These are phyloP conservation scores for Neoarthrinium moseri DNA, from an alignment of 2,329 filamentous ascomycete genomes.

Conservation along the genomic window DNA sequence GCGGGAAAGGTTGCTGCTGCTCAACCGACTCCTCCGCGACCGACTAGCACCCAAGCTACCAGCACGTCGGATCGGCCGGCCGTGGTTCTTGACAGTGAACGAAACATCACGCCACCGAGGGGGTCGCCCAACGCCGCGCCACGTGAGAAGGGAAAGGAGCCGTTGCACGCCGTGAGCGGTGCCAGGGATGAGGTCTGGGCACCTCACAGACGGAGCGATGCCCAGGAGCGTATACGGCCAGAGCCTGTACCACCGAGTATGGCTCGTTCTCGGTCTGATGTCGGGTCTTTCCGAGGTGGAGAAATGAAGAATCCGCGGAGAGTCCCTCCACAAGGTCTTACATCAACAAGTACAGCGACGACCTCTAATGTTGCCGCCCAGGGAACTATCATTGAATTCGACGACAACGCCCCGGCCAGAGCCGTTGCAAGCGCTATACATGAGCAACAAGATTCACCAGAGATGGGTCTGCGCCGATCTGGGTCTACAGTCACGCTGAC, in stretches of 20 bases:
- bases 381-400: constrained; percentile 42
- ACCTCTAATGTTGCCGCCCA: constrained; percentile 39
- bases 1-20: constrained; percentile 10
- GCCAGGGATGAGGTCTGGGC: background rate
- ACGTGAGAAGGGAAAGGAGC: constrained; percentile 4
- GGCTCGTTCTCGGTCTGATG: constrained; percentile 28
- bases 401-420: constrained; percentile 25
- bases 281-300: constrained; percentile 16
- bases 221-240: constrained; percentile 14
- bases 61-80: background rate
- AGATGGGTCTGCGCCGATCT: constrained; percentile 15
- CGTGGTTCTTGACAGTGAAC: no score
- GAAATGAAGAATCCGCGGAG: constrained; percentile 25
- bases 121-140: background rate
- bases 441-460: constrained; percentile 14
- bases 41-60: background rate
- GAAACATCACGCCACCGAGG: background rate
- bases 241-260: constrained; percentile 22
- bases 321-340: constrained; percentile 24
- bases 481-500: constrained; percentile 35
- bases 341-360: constrained; percentile 34
- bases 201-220: constrained; percentile 14
- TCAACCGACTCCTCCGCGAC: background rate
- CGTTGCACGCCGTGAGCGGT: constrained; percentile 3
- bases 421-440: constrained; percentile 16